A percentile compares a stretch with the other conserved stretches of the same genome.
Evolutionary conservation across 495 filamentous ascomycete genomes (phyloP).

Genomic region (Terfezia boudieri): DNA sequence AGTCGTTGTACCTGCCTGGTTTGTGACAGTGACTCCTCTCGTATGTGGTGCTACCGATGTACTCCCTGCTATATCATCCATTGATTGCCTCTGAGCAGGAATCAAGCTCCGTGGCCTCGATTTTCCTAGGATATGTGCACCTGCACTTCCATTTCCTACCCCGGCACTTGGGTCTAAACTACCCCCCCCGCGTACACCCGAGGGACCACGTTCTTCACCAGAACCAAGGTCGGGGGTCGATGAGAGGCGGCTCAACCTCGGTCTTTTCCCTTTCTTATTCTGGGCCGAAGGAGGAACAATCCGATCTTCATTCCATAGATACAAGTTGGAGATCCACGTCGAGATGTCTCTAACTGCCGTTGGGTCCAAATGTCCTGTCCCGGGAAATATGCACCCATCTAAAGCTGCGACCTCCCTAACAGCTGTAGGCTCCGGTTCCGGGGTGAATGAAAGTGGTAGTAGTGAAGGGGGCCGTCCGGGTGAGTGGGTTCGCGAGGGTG

Average conservation of each 20-base stretch:
- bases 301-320: constrained; percentile 11
- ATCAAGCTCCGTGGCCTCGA: background rate
- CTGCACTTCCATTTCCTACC: background rate
- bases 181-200: background rate
- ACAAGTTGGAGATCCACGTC: constrained; percentile 14
- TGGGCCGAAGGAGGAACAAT: background rate
- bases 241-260: background rate
- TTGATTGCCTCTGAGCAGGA: background rate
- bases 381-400: constrained; percentile 17
- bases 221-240: background rate
- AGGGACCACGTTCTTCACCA: background rate
- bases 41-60: constrained; percentile 1
- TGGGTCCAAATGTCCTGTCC: constrained; percentile 12
- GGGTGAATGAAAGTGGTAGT: background rate
- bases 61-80: background rate
- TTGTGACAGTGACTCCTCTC: background rate
- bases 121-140: background rate
- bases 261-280: constrained; percentile 4
- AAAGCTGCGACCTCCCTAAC: background rate
- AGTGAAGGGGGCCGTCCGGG: background rate
- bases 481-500: background rate
- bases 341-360: constrained; percentile 12
- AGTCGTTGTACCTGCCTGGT: background rate
- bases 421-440: background rate
- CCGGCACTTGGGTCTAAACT: background rate